Conservation (phyloP, 352 stramenopile species). For the Globisporangium canariense region DNA sequence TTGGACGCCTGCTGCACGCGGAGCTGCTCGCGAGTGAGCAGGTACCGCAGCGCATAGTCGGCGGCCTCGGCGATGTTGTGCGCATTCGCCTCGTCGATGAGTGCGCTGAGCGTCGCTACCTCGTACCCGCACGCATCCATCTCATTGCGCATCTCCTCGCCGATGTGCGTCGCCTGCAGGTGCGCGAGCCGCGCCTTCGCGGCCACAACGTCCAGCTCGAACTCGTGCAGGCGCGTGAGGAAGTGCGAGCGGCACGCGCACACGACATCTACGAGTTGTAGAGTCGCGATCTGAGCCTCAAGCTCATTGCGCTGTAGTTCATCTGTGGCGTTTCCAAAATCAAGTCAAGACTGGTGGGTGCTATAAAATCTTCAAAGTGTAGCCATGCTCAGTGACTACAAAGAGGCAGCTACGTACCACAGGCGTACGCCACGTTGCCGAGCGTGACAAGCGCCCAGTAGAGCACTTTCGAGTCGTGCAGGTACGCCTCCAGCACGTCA, state of each 20-base stretch:
- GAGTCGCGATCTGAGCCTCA: constrained; percentile 13
- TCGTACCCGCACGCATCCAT: constrained; percentile 48
- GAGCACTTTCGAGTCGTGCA: constrained; percentile 32
- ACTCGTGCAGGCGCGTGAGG: constrained; percentile 38
- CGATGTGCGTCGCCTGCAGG: constrained; percentile 46
- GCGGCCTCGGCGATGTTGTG: constrained; percentile 51
- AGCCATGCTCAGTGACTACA: background rate
- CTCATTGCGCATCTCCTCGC: constrained; percentile 69
- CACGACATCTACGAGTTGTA: constrained; percentile 37
- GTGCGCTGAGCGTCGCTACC: constrained; percentile 30
- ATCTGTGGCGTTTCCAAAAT: background rate
- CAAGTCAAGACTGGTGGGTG: background rate
- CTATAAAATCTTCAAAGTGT: too few species aligned
- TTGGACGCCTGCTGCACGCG: constrained; percentile 47
- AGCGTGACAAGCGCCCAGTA: constrained; percentile 58
- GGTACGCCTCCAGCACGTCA: constrained; percentile 32
- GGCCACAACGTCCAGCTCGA: constrained; percentile 38
- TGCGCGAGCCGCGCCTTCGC: constrained; percentile 29
- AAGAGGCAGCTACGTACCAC: constrained; percentile 1
- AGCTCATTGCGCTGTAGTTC: constrained; percentile 19
- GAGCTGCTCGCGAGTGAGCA: constrained; percentile 48
- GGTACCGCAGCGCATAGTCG: constrained; percentile 60
- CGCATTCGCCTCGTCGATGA: constrained; percentile 35
- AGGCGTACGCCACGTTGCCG: constrained; percentile 51
- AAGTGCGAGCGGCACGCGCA: constrained; percentile 42